Conservation (phyloP, 257 asterid species). For the Scutellaria galericulata region DNA sequence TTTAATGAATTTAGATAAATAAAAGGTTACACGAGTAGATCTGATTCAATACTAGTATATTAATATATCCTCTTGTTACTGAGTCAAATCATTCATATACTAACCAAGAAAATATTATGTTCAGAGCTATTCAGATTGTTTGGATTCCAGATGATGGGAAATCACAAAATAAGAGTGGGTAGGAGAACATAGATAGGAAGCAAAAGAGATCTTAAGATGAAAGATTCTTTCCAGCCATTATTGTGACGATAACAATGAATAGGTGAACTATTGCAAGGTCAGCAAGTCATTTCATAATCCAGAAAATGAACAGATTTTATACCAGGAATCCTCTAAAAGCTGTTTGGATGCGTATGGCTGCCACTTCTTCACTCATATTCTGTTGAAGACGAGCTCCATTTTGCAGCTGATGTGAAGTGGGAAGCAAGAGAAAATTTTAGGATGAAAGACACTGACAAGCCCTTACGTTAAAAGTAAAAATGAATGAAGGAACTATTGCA, state of each 20-base stretch:
- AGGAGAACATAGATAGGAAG: not conserved
- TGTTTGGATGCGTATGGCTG: slow-evolving; percentile 76
- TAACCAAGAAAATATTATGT: not conserved
- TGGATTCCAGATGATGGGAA: slow-evolving; percentile 22
- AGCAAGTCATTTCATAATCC: slow-evolving; percentile 14
- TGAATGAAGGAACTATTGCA: slow-evolving; percentile 22
- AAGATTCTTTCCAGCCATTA: not conserved
- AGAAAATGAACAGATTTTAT: slow-evolving; percentile 21
- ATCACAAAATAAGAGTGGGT: not conserved
- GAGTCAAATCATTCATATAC: not conserved
- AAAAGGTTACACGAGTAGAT: no score
- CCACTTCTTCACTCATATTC: slow-evolving; percentile 61
- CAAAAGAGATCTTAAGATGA: not conserved
- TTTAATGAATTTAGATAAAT: not conserved
- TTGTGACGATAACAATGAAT: slow-evolving; percentile 15
- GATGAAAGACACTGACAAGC: slow-evolving; percentile 6
- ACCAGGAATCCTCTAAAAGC: slow-evolving; percentile 84
- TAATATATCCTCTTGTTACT: not conserved
- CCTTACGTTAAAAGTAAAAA: not conserved
- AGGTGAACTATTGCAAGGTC: slow-evolving; percentile 14
- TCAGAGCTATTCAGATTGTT: not conserved
- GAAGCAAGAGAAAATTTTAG: slow-evolving; percentile 37
- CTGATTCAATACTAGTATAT: not conserved
- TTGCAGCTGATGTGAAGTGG: slow-evolving; percentile 55
- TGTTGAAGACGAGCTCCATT: slow-evolving; percentile 54